Percentiles rank a stretch among this genome's conserved stretches.
Evolutionary conservation across 176 grass and related monocot genomes (phyloP).

Genomic region (Musa schizocarpa): DNA sequence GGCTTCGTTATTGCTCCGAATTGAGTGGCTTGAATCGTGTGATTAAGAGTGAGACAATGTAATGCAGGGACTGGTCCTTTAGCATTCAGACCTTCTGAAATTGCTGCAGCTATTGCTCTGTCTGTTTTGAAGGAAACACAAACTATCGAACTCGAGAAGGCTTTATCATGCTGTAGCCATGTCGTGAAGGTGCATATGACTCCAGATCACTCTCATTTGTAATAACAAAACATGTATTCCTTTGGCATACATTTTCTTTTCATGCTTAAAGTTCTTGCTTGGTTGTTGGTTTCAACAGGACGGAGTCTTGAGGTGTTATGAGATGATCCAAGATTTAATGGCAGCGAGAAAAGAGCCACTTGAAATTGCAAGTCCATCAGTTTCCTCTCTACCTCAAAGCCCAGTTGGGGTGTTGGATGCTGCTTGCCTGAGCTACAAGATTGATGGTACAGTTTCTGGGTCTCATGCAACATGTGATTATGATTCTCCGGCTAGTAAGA

Average conservation of each 20-base stretch:
- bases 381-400: conserved; percentile 58
- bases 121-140: conserved; percentile 40
- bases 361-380: conserved; percentile 33
- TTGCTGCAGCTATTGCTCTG: conserved; percentile 71
- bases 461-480: conserved; percentile 41
- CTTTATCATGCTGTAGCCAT: conserved; percentile 43
- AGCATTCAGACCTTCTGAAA: conserved; percentile 75
- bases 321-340: conserved; percentile 67
- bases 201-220: neutral
- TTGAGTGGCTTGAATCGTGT: conserved; percentile 7
- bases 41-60: conserved; percentile 8
- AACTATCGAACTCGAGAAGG: conserved; percentile 47
- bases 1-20: too few relatives aligned
- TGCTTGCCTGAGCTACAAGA: conserved; percentile 75
- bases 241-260: neutral
- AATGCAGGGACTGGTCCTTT: conserved; percentile 64
- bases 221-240: neutral
- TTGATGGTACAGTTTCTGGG: conserved; percentile 24
- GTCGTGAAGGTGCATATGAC: conserved; percentile 51
- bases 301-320: conserved; percentile 59
- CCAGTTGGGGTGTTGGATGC: conserved; percentile 82
- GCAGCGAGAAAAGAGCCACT: conserved; percentile 31
- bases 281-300: conserved; percentile 29
- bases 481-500: conserved; percentile 48
- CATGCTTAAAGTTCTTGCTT: neutral